These are phyloP conservation scores for Graphilbum sp. DNA, from an alignment of 2,329 filamentous ascomycete genomes.

Conservation along the genomic window DNA sequence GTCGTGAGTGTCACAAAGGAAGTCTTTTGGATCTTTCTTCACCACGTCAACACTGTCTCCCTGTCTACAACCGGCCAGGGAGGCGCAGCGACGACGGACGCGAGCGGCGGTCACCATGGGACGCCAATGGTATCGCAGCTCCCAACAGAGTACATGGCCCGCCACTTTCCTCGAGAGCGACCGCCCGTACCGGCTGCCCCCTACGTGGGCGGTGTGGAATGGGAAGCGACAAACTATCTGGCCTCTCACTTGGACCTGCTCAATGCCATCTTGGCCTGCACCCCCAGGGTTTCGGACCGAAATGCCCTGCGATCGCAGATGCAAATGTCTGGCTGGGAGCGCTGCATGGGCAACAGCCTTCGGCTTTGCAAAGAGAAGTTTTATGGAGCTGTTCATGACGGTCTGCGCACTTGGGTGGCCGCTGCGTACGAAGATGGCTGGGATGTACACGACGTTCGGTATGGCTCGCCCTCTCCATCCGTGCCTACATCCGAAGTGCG, in stretches of 20 bases:
- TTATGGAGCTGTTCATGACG: constrained; percentile 82
- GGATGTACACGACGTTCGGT: constrained; percentile 67
- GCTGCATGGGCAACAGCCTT: constrained; percentile 67
- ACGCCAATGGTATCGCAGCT: not conserved
- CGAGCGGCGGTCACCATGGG: not conserved
- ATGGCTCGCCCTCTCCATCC: constrained; percentile 36
- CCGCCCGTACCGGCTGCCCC: constrained; percentile 87
- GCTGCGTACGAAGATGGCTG: constrained; percentile 79
- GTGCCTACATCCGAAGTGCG: constrained; percentile 1
- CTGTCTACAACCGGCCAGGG: constrained; percentile 23
- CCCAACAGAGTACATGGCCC: constrained; percentile 44
- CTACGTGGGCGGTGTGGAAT: constrained; percentile 93
- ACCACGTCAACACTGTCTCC: constrained; percentile 77
- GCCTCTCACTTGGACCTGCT: constrained; percentile 84
- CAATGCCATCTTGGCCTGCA: constrained; percentile 75
- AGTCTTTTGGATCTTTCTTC: constrained; percentile 98
- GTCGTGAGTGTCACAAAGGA: constrained; percentile 87
- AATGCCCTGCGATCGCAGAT: constrained; percentile 67
- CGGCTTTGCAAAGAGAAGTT: constrained; percentile 96
- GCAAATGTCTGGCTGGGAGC: constrained; percentile 76
- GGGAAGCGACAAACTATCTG: constrained; percentile 95
- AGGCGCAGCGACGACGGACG: not conserved
- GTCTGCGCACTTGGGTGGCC: constrained; percentile 74
- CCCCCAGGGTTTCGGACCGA: constrained; percentile 52
- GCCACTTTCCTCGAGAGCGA: constrained; percentile 69